These are phyloP conservation scores for Cryptosporidium muris DNA, from an alignment of 169 alveolate species.

Conservation along the genomic window DNA sequence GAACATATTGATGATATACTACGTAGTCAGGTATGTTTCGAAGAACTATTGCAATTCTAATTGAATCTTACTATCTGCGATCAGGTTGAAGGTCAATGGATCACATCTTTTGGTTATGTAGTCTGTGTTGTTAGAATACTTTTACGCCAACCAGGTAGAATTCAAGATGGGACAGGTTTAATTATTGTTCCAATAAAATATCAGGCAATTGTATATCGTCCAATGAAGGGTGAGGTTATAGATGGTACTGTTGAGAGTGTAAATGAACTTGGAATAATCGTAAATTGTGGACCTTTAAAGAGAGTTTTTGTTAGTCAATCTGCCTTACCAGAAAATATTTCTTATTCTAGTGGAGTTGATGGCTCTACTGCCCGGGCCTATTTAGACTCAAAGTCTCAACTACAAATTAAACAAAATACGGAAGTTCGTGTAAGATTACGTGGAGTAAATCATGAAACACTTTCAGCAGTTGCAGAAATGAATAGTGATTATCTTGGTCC, in stretches of 20 bases:
- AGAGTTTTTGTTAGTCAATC: slow-evolving; percentile 87
- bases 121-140: slow-evolving; percentile 89
- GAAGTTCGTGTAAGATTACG: slow-evolving; percentile 87
- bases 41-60: background rate
- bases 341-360: slow-evolving; percentile 75
- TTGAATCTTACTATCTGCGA: background rate
- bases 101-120: slow-evolving; percentile 84
- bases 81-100: slow-evolving; percentile 87
- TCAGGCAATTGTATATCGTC: slow-evolving; percentile 90
- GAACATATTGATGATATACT: slow-evolving; percentile 87
- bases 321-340: slow-evolving; percentile 86
- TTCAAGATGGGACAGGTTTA: slow-evolving; percentile 91
- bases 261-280: slow-evolving; percentile 88
- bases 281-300: slow-evolving; percentile 91
- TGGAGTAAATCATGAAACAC: slow-evolving; percentile 88
- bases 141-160: slow-evolving; percentile 88
- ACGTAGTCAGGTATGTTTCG: slow-evolving; percentile 76
- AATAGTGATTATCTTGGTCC: slow-evolving; percentile 89
- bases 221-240: slow-evolving; percentile 89
- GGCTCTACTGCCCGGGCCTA: slow-evolving; percentile 44
- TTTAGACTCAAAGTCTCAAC: slow-evolving; percentile 86
- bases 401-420: slow-evolving; percentile 83
- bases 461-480: slow-evolving; percentile 90
- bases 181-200: slow-evolving; percentile 89
- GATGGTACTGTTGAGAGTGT: slow-evolving; percentile 91